Base-by-base conservation (phyloP, 2,329 filamentous ascomycete species). In the Aspergillus tamarii region DNA sequence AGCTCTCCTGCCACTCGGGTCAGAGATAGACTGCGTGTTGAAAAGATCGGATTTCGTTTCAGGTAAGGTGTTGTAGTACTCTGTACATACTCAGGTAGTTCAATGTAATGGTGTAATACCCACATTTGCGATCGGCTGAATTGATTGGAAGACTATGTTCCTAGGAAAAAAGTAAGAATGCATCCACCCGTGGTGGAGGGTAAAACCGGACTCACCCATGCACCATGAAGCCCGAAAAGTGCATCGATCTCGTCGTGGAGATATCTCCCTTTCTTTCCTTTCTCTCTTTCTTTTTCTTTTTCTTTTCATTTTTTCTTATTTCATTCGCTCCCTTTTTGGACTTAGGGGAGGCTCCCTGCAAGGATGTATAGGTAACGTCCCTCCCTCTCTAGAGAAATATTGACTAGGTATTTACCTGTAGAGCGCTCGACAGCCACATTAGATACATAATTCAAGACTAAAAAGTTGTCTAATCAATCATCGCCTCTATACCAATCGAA, bases 161-260 rank as follows among this genome's bases (percentile, higher is more conserved):
- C 3, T 28, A 62, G 34, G 48, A 59, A 61, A 67, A 64, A 56
- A 59, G 66, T 46, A 61, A 66, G 61, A 57, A 62, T 50, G 59
- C 60, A 52, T 55, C 57, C 36, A 55, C 32, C 52, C 52, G 56
- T 64, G 60, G 60, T 61, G 60, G 56, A 59, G 59, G 53, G 57
- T 41, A 34, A 57, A 59, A 48, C 52, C 46, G 50, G 60, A 30
- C 32, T 58, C 19, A 19, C 36, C 36, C 26, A 58, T 45, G 50
- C 28, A 10, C 28, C 10, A 36, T 54, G 32, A 34, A 54, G 19
- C 16, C 52, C 52, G 52, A 36, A 54, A 36, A 30, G 52, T 39
- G 52, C 19, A 52, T 34, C 28, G 12, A 50, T 32, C 28, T 34
- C 10, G 12, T 30, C 11, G 23, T 32, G 16, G 45, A 48, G 21